A percentile compares a stretch with the other conserved stretches of the same genome.
phyloP scores from a whole-genome alignment of 1,284 basidiomycete genomes.

The Cutaneotrichosporon sp. region DNA sequence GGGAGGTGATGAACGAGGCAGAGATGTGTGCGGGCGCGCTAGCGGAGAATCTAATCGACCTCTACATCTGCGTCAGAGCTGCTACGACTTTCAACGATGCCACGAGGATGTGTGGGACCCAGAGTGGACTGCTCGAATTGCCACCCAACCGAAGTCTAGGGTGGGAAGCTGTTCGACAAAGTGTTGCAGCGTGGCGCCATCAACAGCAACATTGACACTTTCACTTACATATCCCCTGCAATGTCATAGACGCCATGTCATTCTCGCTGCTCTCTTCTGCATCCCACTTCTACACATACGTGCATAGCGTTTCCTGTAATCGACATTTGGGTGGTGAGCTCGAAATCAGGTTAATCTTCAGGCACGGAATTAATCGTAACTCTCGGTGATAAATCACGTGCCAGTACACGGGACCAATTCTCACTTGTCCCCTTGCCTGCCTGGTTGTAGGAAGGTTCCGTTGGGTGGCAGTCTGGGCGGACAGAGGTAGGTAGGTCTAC shows the following conservation, averaged over 20 bases:
- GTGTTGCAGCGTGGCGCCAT: too few relatives aligned
- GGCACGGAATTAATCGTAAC: not conserved
- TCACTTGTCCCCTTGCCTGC: not conserved
- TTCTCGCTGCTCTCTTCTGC: too few relatives aligned
- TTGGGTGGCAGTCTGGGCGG: too few relatives aligned
- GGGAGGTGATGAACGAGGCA: not conserved
- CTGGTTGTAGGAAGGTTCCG: too few relatives aligned
- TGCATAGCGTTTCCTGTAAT: too few relatives aligned
- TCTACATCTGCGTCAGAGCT: not conserved
- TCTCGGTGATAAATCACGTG: conserved; percentile 4
- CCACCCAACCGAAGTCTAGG: not conserved
- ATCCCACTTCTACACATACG: too few relatives aligned
- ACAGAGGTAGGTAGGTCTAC: not conserved
- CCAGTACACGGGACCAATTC: not conserved
- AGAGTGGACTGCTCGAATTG: not conserved
- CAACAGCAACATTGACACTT: too few relatives aligned
- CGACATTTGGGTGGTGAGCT: too few relatives aligned
- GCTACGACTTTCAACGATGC: not conserved
- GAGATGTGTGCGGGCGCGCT: not conserved
- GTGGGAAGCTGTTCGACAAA: too few relatives aligned
- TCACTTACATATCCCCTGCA: too few relatives aligned
- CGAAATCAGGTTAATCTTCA: not conserved
- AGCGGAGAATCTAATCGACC: not conserved
- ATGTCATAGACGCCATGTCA: too few relatives aligned
- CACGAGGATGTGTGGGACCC: not conserved